Base-by-base conservation (phyloP, 2,329 filamentous ascomycete genomes). In the Diaporthe eres region DNA sequence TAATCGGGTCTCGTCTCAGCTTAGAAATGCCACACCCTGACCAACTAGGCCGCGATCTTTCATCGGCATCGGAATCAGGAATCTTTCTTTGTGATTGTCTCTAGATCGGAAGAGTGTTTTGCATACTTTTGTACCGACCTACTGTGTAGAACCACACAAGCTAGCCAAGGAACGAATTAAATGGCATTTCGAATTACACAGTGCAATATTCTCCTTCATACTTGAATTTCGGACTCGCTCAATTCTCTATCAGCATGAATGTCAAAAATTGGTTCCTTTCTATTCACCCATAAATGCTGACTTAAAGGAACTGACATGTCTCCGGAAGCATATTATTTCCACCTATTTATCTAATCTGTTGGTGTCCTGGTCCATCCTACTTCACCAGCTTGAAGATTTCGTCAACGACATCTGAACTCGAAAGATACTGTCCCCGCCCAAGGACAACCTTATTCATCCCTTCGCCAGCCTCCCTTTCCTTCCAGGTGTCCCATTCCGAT, bases 401-500 rank as follows among this genome's bases (percentile, higher is more conserved):
- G 7, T 39, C 47, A 6, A 55, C n/a, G 5, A 55, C 8, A 22
- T 39, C 65, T 3, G 25, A 6, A 28, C 37, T 53, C 34, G 15
- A 34, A 6, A 70, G 34, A 31, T 55, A 70, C 34, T 70, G 49
- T 28, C 34, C 47, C 22, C 37, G 10, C 15, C 10, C 17, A 19
- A 70, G 65, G 17, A 55, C 31, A 8, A 70, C 25, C n/a, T 53
- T 53, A 3, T n/a, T 15, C 15, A n/a, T n/a, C 12, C 42, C 25
- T 31, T 55, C 49, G 15, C 34, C 37, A 49, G 9, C 34, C 49
- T 70, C 34, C 12, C 49, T 55, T 8, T 9, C 1, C 31, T 55
- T 42, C 65, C 65, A 70, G 34, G 8, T 42, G 3, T 42, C n/a
- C 65, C 65, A 70, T 22, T 70, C 65, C 25, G 49, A 12, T 28